These are phyloP conservation scores for Pestalotiopsis sp. DNA, from an alignment of 2,329 filamentous ascomycete genomes.

Conservation along the genomic window DNA sequence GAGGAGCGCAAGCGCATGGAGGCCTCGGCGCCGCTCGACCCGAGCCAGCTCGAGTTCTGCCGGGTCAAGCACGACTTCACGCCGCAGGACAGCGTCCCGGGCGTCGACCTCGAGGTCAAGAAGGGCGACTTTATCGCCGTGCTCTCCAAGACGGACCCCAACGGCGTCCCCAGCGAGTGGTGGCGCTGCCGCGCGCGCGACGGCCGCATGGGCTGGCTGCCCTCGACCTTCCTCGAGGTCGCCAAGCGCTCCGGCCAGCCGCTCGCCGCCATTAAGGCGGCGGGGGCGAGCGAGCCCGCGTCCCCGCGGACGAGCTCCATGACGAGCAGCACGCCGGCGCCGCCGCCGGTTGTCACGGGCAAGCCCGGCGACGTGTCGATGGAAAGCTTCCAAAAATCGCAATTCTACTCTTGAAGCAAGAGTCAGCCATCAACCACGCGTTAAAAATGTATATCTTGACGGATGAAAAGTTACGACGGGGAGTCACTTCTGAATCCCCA, in stretches of 20 bases:
- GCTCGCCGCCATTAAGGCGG: constrained; percentile 53
- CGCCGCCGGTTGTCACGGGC: constrained; percentile 37
- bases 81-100: constrained; percentile 67
- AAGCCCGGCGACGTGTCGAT: constrained; percentile 55
- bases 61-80: constrained; percentile 92
- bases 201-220: constrained; percentile 88
- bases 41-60: constrained; percentile 93
- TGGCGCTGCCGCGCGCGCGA: constrained; percentile 93
- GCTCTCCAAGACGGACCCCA: constrained; percentile 86
- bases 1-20: constrained; percentile 68
- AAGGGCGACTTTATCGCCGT: constrained; percentile 97
- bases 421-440: neutral
- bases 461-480: too few species aligned
- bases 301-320: constrained; percentile 50
- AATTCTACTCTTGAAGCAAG: constrained; percentile 50
- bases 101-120: constrained; percentile 86
- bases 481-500: too few species aligned
- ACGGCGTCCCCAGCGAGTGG: constrained; percentile 93
- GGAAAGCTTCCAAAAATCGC: constrained; percentile 59
- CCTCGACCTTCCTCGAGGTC: constrained; percentile 86
- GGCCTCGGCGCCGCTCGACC: constrained; percentile 68
- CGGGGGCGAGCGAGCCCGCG: constrained; percentile 39
- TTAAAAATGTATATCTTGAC: neutral
- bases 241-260: constrained; percentile 54
- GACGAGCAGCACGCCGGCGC: constrained; percentile 41